Evolutionary conservation across 345 rosid genomes (phyloP), one percentile per base, ranked within the genome.

Genomic region (Hypericum perforatum): DNA sequence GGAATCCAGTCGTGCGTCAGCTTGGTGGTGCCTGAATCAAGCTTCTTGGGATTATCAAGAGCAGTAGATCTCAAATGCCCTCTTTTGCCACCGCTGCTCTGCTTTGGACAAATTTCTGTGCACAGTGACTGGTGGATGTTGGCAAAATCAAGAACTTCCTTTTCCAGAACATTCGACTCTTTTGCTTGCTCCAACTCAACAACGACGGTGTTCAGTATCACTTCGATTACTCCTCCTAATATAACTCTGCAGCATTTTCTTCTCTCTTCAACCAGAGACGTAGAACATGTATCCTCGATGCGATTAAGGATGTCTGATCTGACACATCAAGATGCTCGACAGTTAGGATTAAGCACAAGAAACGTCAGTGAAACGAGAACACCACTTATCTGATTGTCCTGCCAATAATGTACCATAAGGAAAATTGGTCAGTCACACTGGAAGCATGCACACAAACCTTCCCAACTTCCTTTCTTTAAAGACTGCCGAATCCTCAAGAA

Each of bases 261-360:
- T 66, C 67, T 80, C 56, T 79, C 85, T 52, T 76, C 79, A 57
- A 76, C 76, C 51, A 57, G 52, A 66, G 84, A 65, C 58, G 72
- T 37, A 8, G 79, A 67, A 66, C 65, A 68, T 57, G 74, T 64
- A 52, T 74, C 90, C 39, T 68, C 73, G 46, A 67, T 64, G 63
- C 63, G 78, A 66, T 77, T 72, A 65, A 82, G 73, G 57, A 84
- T 78, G 64, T 67, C 94, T 84, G 76, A 61, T 72, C 64, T 59
- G 59, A 78, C 72, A 71, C 32, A 22, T 22, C 32, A 22, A 22
- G 32, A 22, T 22, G 32, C 1, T 22, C 32, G 32, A 4, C 32
- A 22, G 32, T 22, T 22, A 22, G 32, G 2, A 22, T 22, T 22
- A 22, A 22, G 32, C 32, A 22, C 32, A 22, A 22, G 32, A 4